phyloP scores from a whole-genome alignment of 78 protist species.

The Pelomyxa schiedti region DNA sequence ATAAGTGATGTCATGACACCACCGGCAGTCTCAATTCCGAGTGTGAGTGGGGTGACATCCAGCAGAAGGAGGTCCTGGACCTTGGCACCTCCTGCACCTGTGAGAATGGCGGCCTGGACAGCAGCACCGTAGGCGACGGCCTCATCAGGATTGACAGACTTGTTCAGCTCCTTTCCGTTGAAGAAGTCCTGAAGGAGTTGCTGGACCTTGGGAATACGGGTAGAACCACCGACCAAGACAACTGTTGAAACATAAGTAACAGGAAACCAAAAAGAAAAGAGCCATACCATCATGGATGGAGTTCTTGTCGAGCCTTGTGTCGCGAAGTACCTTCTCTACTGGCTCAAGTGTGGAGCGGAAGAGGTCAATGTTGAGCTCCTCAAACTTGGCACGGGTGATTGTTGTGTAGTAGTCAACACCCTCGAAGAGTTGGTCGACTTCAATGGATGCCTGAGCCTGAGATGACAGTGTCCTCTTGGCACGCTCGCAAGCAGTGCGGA shows the following conservation, averaged over 20 bases:
- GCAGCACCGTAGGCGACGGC: conserved; percentile 99
- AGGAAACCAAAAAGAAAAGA: too few species aligned
- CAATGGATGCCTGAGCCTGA: conserved; percentile 73
- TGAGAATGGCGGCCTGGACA: conserved; percentile 95
- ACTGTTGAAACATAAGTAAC: too few species aligned
- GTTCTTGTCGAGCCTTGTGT: conserved; percentile 69
- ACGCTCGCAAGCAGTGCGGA: conserved; percentile 92
- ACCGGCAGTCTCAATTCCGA: conserved; percentile 98
- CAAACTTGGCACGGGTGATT: conserved; percentile 96
- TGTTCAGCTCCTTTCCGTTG: conserved; percentile 87
- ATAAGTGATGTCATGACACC: conserved; percentile 96
- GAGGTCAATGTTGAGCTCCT: conserved; percentile 84
- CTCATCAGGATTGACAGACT: conserved; percentile 95
- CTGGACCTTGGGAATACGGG: conserved; percentile 97
- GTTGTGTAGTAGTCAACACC: conserved; percentile 89
- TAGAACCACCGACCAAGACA: conserved; percentile 97
- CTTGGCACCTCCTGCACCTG: conserved; percentile 67
- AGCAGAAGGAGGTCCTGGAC: conserved; percentile 75
- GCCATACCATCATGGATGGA: conserved; percentile 73
- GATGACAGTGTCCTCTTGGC: conserved; percentile 86
- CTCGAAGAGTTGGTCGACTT: conserved; percentile 89
- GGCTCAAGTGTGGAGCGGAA: conserved; percentile 85
- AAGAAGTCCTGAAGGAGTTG: conserved; percentile 86
- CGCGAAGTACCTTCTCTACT: conserved; percentile 79
- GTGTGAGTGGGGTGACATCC: conserved; percentile 96